Evolutionary conservation across 2,329 filamentous ascomycete species (phyloP), one percentile per base, ranked within the genome.

Genomic region (Fusarium agapanthi): DNA sequence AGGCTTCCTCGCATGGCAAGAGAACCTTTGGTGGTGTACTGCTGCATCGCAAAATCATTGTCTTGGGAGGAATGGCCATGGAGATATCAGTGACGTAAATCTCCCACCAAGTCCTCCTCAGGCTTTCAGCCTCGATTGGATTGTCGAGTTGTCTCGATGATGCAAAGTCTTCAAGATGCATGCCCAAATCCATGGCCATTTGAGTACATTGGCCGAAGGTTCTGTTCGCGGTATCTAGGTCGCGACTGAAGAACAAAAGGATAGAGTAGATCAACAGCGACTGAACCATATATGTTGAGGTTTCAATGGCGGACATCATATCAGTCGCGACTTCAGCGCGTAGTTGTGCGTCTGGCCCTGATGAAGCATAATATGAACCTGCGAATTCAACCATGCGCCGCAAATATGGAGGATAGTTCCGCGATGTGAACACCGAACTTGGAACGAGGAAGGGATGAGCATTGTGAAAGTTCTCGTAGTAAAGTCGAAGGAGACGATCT

Each of bases 71-170:
- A 9, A 75, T 60, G 0, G 74, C 70, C 67, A 76, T 76, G 20
- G 74, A 53, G 5, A 75, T 64, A 2, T 76, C 74, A 2, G 72
- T 75, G 1, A 75, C 62, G 11, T 72, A 76, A 14, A 76, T 74
- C 30, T 76, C 74, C 74, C 74, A 76, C 74, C 74, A 76, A 0
- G 74, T 76, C 26, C 74, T 64, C 14, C 74, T 69, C 4, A 76
- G 40, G 16, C 74, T 76, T 32, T 76, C 74, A 1, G 67, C 71
- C 15, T 75, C 72, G 9, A 76, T 63, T 0, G 67, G 71, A 14
- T 48, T 60, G 0, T 72, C 71, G 0, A 72, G 37, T 16, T 74
- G 59, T 11, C 47, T 53, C 0, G 74, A 61, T 2, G 71, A 55
- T 5, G 72, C 59, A 40, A 72, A 76, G 11, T 68, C 65, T 0